These are phyloP conservation scores for Xerocomellus intermedius DNA, from an alignment of 768 basidiomycete genomes.

Conservation along the genomic window DNA sequence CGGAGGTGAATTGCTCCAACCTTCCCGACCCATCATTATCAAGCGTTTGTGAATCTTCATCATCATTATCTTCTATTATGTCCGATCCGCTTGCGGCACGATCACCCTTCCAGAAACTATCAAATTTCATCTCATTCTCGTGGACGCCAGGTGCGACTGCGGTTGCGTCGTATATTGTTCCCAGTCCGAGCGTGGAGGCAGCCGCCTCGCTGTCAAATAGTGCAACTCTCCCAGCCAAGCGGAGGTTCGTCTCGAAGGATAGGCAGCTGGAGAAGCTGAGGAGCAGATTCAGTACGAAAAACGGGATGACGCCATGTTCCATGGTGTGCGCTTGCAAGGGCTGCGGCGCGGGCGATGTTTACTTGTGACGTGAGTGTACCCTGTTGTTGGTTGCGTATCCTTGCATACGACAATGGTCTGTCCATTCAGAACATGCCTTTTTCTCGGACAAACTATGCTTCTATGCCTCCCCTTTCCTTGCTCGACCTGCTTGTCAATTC, in stretches of 20 bases:
- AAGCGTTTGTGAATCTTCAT: slow-evolving; percentile 33
- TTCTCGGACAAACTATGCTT: slow-evolving; percentile 14
- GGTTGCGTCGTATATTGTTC: slow-evolving; percentile 24
- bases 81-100: slow-evolving; percentile 54
- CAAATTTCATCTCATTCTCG: slow-evolving; percentile 57
- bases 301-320: slow-evolving; percentile 18
- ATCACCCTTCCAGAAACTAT: slow-evolving; percentile 58
- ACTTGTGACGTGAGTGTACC: slow-evolving; percentile 28
- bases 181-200: slow-evolving; percentile 10
- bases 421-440: slow-evolving; percentile 10
- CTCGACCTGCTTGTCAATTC: slow-evolving; percentile 14
- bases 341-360: slow-evolving; percentile 24
- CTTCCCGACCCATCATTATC: slow-evolving; percentile 11
- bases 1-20: slow-evolving; percentile 32
- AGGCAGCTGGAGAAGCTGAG: slow-evolving; percentile 65
- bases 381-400: neutral
- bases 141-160: slow-evolving; percentile 45
- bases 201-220: slow-evolving; percentile 6
- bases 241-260: slow-evolving; percentile 57
- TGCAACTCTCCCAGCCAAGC: slow-evolving; percentile 19
- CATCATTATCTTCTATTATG: slow-evolving; percentile 49
- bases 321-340: slow-evolving; percentile 31
- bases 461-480: slow-evolving; percentile 25
- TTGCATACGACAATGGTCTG: slow-evolving; percentile 5
- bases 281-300: slow-evolving; percentile 44